Percentiles rank a stretch among this genome's conserved stretches.
Evolutionary conservation across 2,329 filamentous ascomycete genomes (phyloP).

Genomic region (Tolypocladium nubicola): DNA sequence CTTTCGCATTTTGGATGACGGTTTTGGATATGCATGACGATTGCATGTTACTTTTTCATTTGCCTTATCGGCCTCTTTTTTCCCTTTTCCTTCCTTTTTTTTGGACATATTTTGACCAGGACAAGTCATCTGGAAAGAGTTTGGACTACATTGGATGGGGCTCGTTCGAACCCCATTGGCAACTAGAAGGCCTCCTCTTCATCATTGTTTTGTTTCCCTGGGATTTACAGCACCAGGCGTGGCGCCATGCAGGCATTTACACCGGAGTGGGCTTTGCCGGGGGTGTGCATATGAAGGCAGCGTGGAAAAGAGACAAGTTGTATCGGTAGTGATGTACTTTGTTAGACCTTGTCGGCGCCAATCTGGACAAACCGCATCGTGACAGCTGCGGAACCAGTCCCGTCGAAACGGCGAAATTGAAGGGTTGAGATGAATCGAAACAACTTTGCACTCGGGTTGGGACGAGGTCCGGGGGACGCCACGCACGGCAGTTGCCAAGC

Average conservation of each 20-base stretch:
- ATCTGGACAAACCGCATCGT: not conserved
- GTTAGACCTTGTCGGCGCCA: not conserved
- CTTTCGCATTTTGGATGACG: not conserved
- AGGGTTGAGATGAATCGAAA: not conserved
- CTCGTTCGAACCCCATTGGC: not conserved
- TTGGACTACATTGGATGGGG: not conserved
- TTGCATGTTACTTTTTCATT: not conserved
- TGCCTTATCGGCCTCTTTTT: not conserved
- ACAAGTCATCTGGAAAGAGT: not conserved
- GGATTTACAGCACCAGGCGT: conserved; percentile 6
- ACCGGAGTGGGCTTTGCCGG: not conserved
- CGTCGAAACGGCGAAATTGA: not conserved
- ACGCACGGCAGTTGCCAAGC: not conserved
- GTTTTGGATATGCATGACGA: not conserved
- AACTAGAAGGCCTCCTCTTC: not conserved
- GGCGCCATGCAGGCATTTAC: not conserved
- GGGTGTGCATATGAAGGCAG: not conserved
- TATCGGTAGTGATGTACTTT: not conserved
- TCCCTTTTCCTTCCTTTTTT: not conserved
- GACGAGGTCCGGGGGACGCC: not conserved
- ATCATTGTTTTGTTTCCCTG: not conserved
- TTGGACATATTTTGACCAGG: not conserved
- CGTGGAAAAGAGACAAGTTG: not conserved
- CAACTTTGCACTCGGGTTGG: not conserved
- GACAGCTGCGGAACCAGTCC: not conserved